Evolutionary conservation across 192 early-diverging fungal species (phyloP), one percentile per base, ranked within the genome.

Genomic region (Linnemannia schmuckeri): DNA sequence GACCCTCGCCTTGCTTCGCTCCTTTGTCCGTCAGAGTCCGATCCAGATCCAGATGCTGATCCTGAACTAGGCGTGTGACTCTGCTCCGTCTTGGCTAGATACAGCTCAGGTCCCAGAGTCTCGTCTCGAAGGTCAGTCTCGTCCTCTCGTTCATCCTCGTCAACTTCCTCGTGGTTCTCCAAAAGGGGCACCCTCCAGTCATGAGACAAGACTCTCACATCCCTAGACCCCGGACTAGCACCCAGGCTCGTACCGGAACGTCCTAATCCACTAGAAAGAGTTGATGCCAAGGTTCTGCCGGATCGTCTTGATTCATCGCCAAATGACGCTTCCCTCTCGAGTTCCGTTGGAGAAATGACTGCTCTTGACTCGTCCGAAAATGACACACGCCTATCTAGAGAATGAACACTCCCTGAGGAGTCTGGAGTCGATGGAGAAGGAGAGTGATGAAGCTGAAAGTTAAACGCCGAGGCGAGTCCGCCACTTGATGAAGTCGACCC

Each of bases 101-200:
- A 42, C 8, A 76, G 12, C 33, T 85, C 76, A 15, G 73, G 73
- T 27, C 82, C 78, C 4, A 76, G 37, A n/a, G n/a, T 75, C 0
- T 76, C 74, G 1, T 61, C 27, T 5, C 72, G 38, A 24, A 27
- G 47, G 30, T 42, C 42, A 6, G 54, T 24, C 20, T 70, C 74
- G n/a, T 76, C 74, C 13, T 66, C 70, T 24, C 10, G 20, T 12
- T 6, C 75, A 3, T 61, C n/a, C 33, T 81, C 72, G 0, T 86
- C 84, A 10, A 33, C 57, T 68, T 75, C 72, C 30, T 42, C 24
- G 33, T 57, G 69, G 47, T 72, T 54, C 42, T 81, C 75, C 42
- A 86, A n/a, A 2, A 85, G 69, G 3, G 75, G 76, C 33, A 38
- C 40, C 27, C n/a, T 80, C 74, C 66, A 80, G 57, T 77, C 78